Base-by-base conservation (phyloP, 768 basidiomycete species). In the Mrakia hoshinonis region DNA sequence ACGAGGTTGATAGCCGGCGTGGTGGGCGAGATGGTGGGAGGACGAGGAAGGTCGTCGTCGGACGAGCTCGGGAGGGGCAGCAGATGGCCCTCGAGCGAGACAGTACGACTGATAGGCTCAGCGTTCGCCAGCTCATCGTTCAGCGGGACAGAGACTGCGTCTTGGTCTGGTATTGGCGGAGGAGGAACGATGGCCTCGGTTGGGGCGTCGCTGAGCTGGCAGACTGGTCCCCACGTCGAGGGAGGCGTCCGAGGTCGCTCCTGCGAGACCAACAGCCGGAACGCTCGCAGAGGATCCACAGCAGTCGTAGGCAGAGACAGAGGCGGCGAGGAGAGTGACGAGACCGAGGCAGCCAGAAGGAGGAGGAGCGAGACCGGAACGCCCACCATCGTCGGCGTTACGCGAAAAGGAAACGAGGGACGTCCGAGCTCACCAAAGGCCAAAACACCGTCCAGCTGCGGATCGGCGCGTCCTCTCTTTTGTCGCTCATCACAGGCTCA, bases 371-470 rank as follows among this genome's bases (percentile, higher is more conserved):
- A 61, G 13, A 61, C 36, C 12, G 58, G 58, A 15, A 61, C 31
- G 36, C 5, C 36, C 11, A 61, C 58, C 58, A 61, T 61, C 58
- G 58, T 61, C 20, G 58, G 13, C 20, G 58, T 61, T 61, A n/a
- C n/a, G 36, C 3, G 36, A 3, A 43, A 43, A 7, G 43, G 7
- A 7, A 6, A 43, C 15, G 7, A 15, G 43, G 6, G 7, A 43
- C 7, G 7, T 6, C 7, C 43, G 43, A 43, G 43, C 43, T 43
- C 43, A 43, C 43, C 43, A 43, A 43, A n/a, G n/a, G n/a, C n/a
- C n/a, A n/a, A n/a, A n/a, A n/a, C n/a, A n/a, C n/a, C n/a, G n/a
- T n/a, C n/a, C n/a, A n/a, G n/a, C n/a, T n/a, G n/a, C n/a, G n/a
- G n/a, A n/a, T n/a, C n/a, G n/a, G n/a, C n/a, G n/a, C n/a, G n/a